Evolutionary conservation across 352 stramenopile species (phyloP).

Genomic region (Phytopythium aichiense): DNA sequence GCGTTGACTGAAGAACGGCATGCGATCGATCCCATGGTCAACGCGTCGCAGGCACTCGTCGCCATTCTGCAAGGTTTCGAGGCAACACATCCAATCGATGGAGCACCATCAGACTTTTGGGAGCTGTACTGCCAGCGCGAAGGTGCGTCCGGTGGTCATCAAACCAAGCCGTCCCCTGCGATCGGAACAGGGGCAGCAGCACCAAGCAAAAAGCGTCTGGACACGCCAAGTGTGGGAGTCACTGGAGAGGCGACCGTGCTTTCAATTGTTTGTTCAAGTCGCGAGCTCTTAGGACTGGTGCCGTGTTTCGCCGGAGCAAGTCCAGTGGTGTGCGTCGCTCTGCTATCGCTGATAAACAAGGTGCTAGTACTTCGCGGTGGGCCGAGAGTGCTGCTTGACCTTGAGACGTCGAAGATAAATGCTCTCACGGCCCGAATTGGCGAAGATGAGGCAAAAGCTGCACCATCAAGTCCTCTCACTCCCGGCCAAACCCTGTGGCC

Average conservation of each 20-base stretch:
- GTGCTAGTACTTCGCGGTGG: slow-evolving; percentile 29
- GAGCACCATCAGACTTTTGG: neutral
- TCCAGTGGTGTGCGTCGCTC: slow-evolving; percentile 25
- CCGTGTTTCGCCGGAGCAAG: slow-evolving; percentile 18
- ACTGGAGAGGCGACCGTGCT: slow-evolving; percentile 28
- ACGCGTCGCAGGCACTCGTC: slow-evolving; percentile 21
- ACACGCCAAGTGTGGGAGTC: slow-evolving; percentile 13
- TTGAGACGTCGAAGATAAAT: neutral
- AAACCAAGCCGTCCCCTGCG: neutral
- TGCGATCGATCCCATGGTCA: slow-evolving; percentile 33
- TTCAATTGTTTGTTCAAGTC: slow-evolving; percentile 23
- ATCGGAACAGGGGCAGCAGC: slow-evolving; percentile 1
- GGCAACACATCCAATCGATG: neutral
- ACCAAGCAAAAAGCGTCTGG: slow-evolving; percentile 41
- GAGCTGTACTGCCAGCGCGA: neutral
- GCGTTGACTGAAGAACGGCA: slow-evolving; percentile 28
- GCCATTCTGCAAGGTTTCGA: neutral
- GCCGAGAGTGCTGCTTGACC: slow-evolving; percentile 19
- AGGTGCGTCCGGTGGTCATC: neutral
- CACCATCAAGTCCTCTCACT: neutral
- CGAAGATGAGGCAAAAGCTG: neutral
- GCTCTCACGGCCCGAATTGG: neutral
- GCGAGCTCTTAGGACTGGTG: slow-evolving; percentile 20
- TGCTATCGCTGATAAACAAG: slow-evolving; percentile 24
- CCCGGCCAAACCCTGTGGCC: slow-evolving; percentile 13